Evolutionary conservation across 352 stramenopile genomes (phyloP).

Genomic region (Peronospora farinosa): DNA sequence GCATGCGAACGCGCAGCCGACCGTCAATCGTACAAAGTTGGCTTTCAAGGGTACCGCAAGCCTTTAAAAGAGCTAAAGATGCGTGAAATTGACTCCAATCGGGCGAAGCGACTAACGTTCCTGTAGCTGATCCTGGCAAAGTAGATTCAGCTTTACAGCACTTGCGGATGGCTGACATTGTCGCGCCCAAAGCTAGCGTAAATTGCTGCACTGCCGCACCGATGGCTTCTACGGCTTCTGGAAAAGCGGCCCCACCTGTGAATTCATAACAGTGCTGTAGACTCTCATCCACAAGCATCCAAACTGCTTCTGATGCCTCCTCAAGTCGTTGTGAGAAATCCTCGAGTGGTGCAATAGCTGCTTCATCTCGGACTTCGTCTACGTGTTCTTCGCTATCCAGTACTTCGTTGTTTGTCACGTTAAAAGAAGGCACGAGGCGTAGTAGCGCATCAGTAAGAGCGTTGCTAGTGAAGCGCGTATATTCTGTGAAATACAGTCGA

Average conservation of each 20-base stretch:
- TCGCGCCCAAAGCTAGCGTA: conserved; percentile 30
- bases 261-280: conserved; percentile 55
- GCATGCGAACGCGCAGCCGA: conserved; percentile 45
- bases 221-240: conserved; percentile 44
- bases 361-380: conserved; percentile 20
- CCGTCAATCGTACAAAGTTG: conserved; percentile 44
- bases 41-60: conserved; percentile 46
- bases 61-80: conserved; percentile 52
- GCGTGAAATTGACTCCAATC: conserved; percentile 76
- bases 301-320: conserved; percentile 37
- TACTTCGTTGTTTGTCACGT: conserved; percentile 4
- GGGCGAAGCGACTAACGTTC: conserved; percentile 15
- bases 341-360: conserved; percentile 34
- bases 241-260: conserved; percentile 49
- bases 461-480: conserved; percentile 34
- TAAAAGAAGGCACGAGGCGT: conserved; percentile 39
- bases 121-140: not conserved
- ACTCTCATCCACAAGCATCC: conserved; percentile 43
- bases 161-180: conserved; percentile 42
- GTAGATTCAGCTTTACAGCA: conserved; percentile 31
- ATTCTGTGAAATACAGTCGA: conserved; percentile 51
- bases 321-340: conserved; percentile 57
- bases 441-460: conserved; percentile 37
- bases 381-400: conserved; percentile 14
- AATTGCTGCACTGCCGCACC: conserved; percentile 42